A percentile compares a stretch with the other conserved stretches of the same genome.
Evolutionary conservation across 192 early-diverging fungal genomes (phyloP).

Genomic region (Dissophora ornata): DNA sequence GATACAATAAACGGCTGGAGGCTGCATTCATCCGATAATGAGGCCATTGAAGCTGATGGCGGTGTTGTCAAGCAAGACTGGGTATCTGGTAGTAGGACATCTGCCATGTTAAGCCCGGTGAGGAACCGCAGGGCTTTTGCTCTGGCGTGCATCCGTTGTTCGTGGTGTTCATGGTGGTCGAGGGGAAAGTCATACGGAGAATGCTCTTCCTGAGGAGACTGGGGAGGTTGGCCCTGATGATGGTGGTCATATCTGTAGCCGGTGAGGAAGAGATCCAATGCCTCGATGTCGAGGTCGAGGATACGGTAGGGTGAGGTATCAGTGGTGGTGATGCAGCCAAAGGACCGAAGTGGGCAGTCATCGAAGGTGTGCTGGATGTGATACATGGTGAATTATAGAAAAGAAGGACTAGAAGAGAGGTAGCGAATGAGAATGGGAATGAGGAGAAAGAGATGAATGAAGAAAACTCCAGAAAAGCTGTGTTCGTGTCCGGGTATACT

Average conservation of each 20-base stretch:
- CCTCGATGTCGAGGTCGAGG: constrained; percentile 19
- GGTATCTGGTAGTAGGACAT: constrained; percentile 24
- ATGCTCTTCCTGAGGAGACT: background rate
- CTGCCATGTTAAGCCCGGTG: constrained; percentile 6
- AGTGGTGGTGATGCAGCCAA: constrained; percentile 42
- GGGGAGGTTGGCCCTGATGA: background rate
- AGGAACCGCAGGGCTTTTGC: constrained; percentile 10
- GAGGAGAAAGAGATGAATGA: background rate
- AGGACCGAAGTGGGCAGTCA: constrained; percentile 34
- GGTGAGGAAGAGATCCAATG: constrained; percentile 39
- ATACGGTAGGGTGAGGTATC: constrained; percentile 24
- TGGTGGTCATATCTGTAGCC: background rate
- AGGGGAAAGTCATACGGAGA: background rate
- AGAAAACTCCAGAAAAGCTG: background rate
- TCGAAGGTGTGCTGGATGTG: constrained; percentile 20
- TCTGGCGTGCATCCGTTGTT: background rate
- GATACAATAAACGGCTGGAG: constrained; percentile 15
- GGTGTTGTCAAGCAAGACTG: background rate
- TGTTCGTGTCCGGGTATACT: no score
- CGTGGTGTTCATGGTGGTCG: background rate
- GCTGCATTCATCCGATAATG: background rate
- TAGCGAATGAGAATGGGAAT: background rate
- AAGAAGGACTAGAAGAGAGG: background rate
- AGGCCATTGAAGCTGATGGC: background rate
- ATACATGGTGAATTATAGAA: background rate